Evolutionary conservation across 768 basidiomycete genomes (phyloP).

Genomic region (Trametes maxima): DNA sequence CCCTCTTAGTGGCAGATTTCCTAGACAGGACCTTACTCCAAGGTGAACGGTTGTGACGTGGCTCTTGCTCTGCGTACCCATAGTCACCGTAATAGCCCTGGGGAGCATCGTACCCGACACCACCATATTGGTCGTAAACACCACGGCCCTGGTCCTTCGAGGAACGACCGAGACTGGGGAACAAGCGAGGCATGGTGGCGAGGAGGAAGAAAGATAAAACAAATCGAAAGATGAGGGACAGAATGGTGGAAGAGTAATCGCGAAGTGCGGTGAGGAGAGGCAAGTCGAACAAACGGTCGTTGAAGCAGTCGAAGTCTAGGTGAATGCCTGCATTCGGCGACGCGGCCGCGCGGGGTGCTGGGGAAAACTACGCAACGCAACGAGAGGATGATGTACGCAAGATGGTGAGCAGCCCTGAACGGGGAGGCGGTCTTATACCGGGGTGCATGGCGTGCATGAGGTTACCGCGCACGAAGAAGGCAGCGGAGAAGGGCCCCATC

Average conservation of each 20-base stretch:
- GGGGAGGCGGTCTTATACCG: constrained; percentile 18
- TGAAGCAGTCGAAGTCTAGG: constrained; percentile 6
- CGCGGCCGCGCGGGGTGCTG: constrained; percentile 9
- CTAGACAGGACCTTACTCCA: constrained; percentile 29
- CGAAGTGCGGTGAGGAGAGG: neutral
- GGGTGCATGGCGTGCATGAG: constrained; percentile 20
- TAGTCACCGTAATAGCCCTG: constrained; percentile 23
- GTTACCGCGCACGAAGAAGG: constrained; percentile 20
- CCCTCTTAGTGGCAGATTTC: constrained; percentile 22
- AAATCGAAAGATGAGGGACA: neutral
- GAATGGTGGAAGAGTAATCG: neutral
- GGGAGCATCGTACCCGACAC: constrained; percentile 23
- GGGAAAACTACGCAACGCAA: constrained; percentile 2
- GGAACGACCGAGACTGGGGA: constrained; percentile 30
- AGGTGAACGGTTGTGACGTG: constrained; percentile 21
- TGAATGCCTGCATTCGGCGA: constrained; percentile 23
- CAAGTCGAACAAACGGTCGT: too few species aligned
- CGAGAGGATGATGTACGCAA: constrained; percentile 1
- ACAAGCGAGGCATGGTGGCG: constrained; percentile 30
- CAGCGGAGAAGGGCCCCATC: constrained; percentile 17
- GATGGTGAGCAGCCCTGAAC: constrained; percentile 15
- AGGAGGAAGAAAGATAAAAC: neutral
- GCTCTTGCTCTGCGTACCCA: constrained; percentile 24
- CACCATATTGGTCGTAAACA: constrained; percentile 16
- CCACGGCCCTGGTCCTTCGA: constrained; percentile 20